Percentiles rank a stretch among this genome's conserved stretches.
phyloP scores from a whole-genome alignment of 73 alveolate species.

The Symbiodinium natans region DNA sequence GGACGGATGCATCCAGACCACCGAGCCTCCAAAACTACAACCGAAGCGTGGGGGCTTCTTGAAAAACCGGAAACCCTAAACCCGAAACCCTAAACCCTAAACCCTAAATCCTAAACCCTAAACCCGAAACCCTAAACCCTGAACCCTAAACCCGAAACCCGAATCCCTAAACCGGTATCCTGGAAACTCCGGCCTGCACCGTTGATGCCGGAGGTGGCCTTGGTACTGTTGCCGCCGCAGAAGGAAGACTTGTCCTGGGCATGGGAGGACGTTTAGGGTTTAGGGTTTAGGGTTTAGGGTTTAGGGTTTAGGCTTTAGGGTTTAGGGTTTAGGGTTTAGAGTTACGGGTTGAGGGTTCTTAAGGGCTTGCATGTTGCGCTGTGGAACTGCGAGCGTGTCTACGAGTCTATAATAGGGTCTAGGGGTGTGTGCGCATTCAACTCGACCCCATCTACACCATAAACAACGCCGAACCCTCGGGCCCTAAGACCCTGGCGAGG shows the following conservation, averaged over 20 bases:
- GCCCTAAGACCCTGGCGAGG: constrained; percentile 32
- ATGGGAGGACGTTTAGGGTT: neutral
- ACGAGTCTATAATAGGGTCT: too few species aligned
- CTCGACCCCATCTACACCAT: too few species aligned
- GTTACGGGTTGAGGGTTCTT: neutral
- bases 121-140: neutral
- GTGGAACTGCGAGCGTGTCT: neutral
- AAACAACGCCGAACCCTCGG: too few species aligned
- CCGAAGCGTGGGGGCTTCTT: neutral
- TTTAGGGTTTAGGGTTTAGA: too few species aligned
- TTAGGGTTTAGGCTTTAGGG: neutral
- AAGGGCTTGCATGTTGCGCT: too few species aligned
- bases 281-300: neutral
- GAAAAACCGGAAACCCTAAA: neutral
- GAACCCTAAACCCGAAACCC: neutral
- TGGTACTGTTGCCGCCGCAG: constrained; percentile 87
- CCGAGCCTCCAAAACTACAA: too few species aligned
- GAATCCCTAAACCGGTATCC: too few species aligned
- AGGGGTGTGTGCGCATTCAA: too few species aligned
- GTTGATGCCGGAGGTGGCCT: constrained; percentile 93
- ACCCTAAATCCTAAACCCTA: neutral
- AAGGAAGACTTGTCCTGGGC: constrained; percentile 83
- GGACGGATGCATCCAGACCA: too few species aligned
- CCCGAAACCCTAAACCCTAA: neutral
- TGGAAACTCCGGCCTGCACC: constrained; percentile 92